Evolutionary conservation across 2,329 filamentous ascomycete genomes (phyloP).

Genomic region (Aschersonia sp.): DNA sequence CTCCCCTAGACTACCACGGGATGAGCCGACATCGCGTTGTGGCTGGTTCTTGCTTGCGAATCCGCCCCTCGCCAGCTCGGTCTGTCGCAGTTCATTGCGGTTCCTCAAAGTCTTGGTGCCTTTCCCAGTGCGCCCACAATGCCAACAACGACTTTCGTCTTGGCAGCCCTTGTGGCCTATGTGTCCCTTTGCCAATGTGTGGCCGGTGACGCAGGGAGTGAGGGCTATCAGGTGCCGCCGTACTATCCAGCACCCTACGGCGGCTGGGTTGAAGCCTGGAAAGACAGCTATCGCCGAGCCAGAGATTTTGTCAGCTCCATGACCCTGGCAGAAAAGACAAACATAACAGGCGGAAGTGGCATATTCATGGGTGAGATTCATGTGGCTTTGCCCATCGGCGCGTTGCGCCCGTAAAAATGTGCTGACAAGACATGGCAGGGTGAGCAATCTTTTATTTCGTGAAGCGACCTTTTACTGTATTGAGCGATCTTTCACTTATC

Average conservation of each 20-base stretch:
- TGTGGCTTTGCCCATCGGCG: neutral
- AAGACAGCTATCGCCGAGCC: conserved; percentile 55
- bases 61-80: no score
- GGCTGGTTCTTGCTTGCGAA: no score
- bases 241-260: conserved; percentile 62
- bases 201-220: no score
- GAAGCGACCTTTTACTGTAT: no score
- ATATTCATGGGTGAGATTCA: conserved; percentile 47
- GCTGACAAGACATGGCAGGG: conserved; percentile 1
- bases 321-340: conserved; percentile 71
- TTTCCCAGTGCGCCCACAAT: no score
- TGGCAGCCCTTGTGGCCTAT: neutral
- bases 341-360: conserved; percentile 58
- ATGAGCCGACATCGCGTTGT: no score
- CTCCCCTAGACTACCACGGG: no score
- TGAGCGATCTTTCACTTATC: neutral
- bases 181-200: no score
- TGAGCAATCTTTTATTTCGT: neutral
- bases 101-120: no score
- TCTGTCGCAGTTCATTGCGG: no score
- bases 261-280: conserved; percentile 57
- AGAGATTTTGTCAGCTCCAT: conserved; percentile 54
- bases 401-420: neutral
- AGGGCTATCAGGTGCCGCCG: conserved; percentile 25
- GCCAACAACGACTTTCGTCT: no score